phyloP scores from a whole-genome alignment of 2,329 filamentous ascomycete genomes.

The Cercospora berteroae region DNA sequence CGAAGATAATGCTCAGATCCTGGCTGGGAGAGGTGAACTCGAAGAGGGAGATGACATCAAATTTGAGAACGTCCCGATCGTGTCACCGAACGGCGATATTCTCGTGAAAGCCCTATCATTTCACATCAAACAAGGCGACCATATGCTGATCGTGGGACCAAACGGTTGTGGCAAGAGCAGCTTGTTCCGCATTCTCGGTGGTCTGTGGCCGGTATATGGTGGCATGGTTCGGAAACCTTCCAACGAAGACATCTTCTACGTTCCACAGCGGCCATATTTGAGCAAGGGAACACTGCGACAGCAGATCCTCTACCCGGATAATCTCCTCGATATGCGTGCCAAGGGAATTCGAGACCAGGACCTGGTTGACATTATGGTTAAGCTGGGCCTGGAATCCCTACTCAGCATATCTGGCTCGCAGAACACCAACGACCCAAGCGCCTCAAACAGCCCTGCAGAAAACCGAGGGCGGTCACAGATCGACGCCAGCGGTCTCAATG shows the following conservation, averaged over 20 bases:
- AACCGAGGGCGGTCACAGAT: conserved; percentile 12
- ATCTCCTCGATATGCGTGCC: conserved; percentile 78
- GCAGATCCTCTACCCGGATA: conserved; percentile 95
- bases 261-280: conserved; percentile 91
- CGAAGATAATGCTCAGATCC: conserved; percentile 76
- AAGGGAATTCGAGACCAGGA: conserved; percentile 81
- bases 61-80: conserved; percentile 87
- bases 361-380: conserved; percentile 70
- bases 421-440: conserved; percentile 11
- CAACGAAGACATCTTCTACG: conserved; percentile 94
- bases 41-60: conserved; percentile 80
- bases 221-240: conserved; percentile 88
- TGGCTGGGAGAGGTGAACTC: conserved; percentile 77
- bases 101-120: conserved; percentile 84
- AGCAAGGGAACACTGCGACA: conserved; percentile 89
- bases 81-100: conserved; percentile 94
- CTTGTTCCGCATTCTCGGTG: conserved; percentile 92
- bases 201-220: conserved; percentile 96
- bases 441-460: conserved; percentile 18
- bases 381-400: conserved; percentile 79
- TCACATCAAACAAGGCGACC: conserved; percentile 78
- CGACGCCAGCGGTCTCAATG: conserved; percentile 67
- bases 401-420: conserved; percentile 65
- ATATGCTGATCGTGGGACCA: conserved; percentile 90
- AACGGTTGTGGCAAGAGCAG: conserved; percentile 97